Conservation (phyloP, 768 basidiomycete species). For the Trametes coccinea region DNA sequence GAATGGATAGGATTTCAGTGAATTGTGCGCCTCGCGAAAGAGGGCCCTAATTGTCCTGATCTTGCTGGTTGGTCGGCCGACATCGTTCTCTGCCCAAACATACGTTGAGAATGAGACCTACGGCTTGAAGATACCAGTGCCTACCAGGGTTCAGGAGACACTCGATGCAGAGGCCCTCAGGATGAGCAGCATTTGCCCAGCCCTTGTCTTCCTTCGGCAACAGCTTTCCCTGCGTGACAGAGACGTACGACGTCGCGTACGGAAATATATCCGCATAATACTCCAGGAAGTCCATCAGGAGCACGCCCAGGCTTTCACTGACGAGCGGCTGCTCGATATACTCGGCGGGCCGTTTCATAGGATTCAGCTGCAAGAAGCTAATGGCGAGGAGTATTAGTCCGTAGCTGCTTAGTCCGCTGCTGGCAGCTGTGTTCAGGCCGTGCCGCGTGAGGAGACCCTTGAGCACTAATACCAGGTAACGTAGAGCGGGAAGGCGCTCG, state of each 20-base stretch:
- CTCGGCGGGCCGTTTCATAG: slow-evolving; percentile 50
- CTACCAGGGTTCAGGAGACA: slow-evolving; percentile 45
- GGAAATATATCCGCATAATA: slow-evolving; percentile 57
- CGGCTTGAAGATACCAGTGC: slow-evolving; percentile 5
- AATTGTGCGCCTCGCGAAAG: slow-evolving; percentile 38
- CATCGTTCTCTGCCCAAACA: slow-evolving; percentile 38
- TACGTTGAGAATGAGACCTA: background rate
- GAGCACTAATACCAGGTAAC: slow-evolving; percentile 59
- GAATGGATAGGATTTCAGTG: slow-evolving; percentile 17
- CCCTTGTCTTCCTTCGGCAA: slow-evolving; percentile 37
- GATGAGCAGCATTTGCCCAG: slow-evolving; percentile 33
- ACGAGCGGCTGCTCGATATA: slow-evolving; percentile 47
- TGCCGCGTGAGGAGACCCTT: slow-evolving; percentile 62
- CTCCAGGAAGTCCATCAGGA: slow-evolving; percentile 65
- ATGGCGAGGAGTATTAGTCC: slow-evolving; percentile 62
- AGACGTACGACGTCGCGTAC: slow-evolving; percentile 44
- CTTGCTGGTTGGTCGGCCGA: slow-evolving; percentile 38
- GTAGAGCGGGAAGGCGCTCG: slow-evolving; percentile 54
- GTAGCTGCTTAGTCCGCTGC: slow-evolving; percentile 67
- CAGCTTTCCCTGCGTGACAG: slow-evolving; percentile 36
- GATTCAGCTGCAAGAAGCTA: slow-evolving; percentile 69
- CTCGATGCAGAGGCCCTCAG: slow-evolving; percentile 39
- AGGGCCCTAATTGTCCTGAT: slow-evolving; percentile 34
- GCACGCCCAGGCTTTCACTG: slow-evolving; percentile 53
- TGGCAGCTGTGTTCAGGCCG: slow-evolving; percentile 62